These are phyloP conservation scores for Nannochloropsis salina DNA, from an alignment of 108 stramenopile genomes.

Conservation along the genomic window DNA sequence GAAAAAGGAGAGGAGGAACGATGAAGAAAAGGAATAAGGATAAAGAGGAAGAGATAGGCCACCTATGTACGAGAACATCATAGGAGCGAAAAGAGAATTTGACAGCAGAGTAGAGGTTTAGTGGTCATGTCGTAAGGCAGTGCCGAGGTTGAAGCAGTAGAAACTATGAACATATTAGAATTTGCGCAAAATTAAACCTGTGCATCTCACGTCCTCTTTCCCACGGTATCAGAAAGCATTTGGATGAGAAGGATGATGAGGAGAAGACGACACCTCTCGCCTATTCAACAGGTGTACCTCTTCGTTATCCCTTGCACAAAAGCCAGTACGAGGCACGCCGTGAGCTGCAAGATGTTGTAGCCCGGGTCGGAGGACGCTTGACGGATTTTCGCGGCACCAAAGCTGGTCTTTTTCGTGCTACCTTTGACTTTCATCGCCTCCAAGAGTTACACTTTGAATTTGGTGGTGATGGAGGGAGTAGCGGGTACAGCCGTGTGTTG, in stretches of 20 bases:
- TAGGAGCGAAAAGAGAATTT: too few relatives aligned
- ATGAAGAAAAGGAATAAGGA: too few relatives aligned
- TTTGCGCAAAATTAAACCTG: too few relatives aligned
- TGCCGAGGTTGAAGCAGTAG: too few relatives aligned
- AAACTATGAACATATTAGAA: too few relatives aligned
- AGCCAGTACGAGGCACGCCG: not conserved
- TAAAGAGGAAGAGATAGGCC: too few relatives aligned
- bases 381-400: not conserved
- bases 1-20: too few relatives aligned
- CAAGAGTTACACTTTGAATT: not conserved
- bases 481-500: slow-evolving; percentile 1
- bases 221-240: too few relatives aligned
- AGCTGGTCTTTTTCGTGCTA: not conserved
- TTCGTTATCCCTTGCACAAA: slow-evolving; percentile 2
- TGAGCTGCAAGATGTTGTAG: not conserved
- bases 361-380: slow-evolving; percentile 1
- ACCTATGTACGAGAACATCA: too few relatives aligned
- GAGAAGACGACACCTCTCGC: not conserved
- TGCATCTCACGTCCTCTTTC: too few relatives aligned
- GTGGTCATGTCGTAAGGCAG: too few relatives aligned
- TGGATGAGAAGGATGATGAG: not conserved
- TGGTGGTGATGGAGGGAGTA: not conserved
- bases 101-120: too few relatives aligned
- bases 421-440: not conserved
- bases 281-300: not conserved